Evolutionary conservation across 169 alveolate species (phyloP), one percentile per base, ranked within the genome.

Genomic region (Babesia divergens): DNA sequence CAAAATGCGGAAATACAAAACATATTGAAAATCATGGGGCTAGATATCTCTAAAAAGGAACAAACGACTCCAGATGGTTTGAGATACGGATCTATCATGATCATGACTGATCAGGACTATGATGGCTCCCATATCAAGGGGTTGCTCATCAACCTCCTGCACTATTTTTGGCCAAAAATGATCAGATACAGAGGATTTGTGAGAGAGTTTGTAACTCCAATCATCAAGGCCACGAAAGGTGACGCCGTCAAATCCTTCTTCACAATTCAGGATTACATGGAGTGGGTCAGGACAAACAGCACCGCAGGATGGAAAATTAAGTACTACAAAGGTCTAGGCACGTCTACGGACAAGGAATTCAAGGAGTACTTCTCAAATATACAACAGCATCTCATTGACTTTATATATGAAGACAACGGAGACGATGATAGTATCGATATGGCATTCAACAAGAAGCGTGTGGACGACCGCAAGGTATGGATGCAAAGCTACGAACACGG

Each of bases 111-210:
- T 92, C 98, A 97, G 88, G 99, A 98, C 85, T 95, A 91, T 66
- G 99, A 98, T 81, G 99, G 99, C 0, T 95, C 99, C 16, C 99
- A 98, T 83, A 98, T 98, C 67, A 98, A 98, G 89, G 99, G 99
- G 18, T 93, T 98, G 58, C 89, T 98, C 50, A 97, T 98, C 44
- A 98, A 98, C 90, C 91, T 98, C 90, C 91, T 98, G 49, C 99
- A 96, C 75, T 94, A 94, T 56, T 98, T 96, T 90, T 98, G 99
- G 99, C 99, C 99, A 4, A 86, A 96, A 24, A 83, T 98, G 55
- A 83, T 97, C 34, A 93, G 94, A 83, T 91, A 90, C 74, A 90
- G 90, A 47, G 99, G 99, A 0, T 98, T 98, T 75, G 74, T 98
- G 34, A 91, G 94, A 72, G 99, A 97, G 84, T 98, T 98, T 84